These are phyloP conservation scores for Arthrobotrys sphaeroides DNA, from an alignment of 2,329 filamentous ascomycete genomes.

Conservation along the genomic window DNA sequence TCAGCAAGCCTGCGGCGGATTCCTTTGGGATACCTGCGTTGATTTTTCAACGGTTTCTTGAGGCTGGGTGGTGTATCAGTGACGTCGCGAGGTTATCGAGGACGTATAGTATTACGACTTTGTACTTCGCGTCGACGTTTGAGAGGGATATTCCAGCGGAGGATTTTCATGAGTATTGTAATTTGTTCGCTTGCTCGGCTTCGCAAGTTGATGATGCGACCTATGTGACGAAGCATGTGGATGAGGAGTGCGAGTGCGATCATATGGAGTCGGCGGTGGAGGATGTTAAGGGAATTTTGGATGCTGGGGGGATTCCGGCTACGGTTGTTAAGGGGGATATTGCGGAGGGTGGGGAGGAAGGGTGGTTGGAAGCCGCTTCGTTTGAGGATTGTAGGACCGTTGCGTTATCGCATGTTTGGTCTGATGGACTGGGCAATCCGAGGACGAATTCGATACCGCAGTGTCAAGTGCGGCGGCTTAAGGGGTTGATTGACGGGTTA, in stretches of 20 bases:
- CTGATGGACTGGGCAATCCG: conserved; percentile 54
- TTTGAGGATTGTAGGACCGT: conserved; percentile 39
- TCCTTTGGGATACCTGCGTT: conserved; percentile 27
- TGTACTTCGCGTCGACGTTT: conserved; percentile 41
- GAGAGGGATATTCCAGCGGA: conserved; percentile 11
- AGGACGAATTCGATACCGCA: conserved; percentile 46
- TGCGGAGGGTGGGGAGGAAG: conserved; percentile 17
- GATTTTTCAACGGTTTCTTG: conserved; percentile 28
- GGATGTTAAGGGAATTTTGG: conserved; percentile 29
- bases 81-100: conserved; percentile 34
- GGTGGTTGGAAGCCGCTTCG: conserved; percentile 24
- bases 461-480: conserved; percentile 50
- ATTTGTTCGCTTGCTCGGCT: conserved; percentile 43
- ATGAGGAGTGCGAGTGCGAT: conserved; percentile 34
- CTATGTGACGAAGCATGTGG: conserved; percentile 47
- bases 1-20: conserved; percentile 32
- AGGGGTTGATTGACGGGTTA: conserved; percentile 25
- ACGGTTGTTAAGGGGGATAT: conserved; percentile 36
- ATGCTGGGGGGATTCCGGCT: conserved; percentile 28
- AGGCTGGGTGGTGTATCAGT: conserved; percentile 44
- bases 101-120: conserved; percentile 18
- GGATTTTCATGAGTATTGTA: conserved; percentile 31
- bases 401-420: conserved; percentile 55
- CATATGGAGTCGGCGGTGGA: conserved; percentile 47
- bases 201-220: conserved; percentile 47